Base-by-base conservation (phyloP, 345 rosid genomes). In the Camelina sativa region DNA sequence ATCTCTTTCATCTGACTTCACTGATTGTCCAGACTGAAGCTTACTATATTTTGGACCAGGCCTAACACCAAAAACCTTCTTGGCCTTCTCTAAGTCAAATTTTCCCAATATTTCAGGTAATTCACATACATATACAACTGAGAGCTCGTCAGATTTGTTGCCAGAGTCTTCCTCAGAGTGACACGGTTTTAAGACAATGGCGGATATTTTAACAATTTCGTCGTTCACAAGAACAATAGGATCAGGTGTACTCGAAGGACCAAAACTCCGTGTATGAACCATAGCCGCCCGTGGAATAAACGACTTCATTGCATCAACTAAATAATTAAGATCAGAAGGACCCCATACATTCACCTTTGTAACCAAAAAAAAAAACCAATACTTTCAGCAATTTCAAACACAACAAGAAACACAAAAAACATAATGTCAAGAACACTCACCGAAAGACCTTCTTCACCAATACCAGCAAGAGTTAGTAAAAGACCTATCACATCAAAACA, bases 261-360 rank as follows among this genome's bases (percentile, higher is more conserved):
- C 99, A 80, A 91, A 94, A 77, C 96, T 82, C 51, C 73, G 82
- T 6, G 99, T 86, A 67, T 94, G 92, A 81, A 94, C 96, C 99
- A 92, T 94, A 60, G 99, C 89, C 63, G 97, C 97, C 72, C 89
- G 93, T 65, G 97, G 97, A 80, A 90, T 88, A 80, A 94, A 94
- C 48, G 87, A 90, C 78, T 82, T 90, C 99, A 94, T 92, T 28
- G 97, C 99, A 82, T 90, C 87, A 62, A 91, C 92, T 76, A 94
- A 82, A 69, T 82, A 85, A 68, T 90, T 83, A 50, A 94, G 92
- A 89, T 94, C 95, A n/a, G 96, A 94, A 59, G 97, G 97, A 46
- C 99, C 99, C 92, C 99, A 94, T 52, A 94, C 65, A 63, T 94
- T 94, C 74, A 94, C 96, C 99, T 91, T 80, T 54, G 67, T 60